Percentiles rank a stretch among this genome's conserved stretches.
Evolutionary conservation across 768 basidiomycete genomes (phyloP).

Genomic region (Pleurotus citrinopileatus): DNA sequence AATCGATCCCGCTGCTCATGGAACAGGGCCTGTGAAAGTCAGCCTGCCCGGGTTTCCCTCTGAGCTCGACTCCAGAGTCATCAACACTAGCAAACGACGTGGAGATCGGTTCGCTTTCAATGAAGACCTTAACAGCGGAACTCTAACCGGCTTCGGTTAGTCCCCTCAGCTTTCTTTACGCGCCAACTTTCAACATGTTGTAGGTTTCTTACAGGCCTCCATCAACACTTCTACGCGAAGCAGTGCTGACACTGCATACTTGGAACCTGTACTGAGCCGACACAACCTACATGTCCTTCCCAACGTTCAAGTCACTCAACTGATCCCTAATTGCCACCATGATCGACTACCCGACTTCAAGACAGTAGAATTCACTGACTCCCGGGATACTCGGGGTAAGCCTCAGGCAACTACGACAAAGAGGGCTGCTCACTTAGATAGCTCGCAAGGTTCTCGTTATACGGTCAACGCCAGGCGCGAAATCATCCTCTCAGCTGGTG

Average conservation of each 20-base stretch:
- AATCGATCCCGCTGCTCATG: conserved; percentile 24
- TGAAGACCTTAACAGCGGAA: conserved; percentile 40
- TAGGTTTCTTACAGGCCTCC: conserved; percentile 20
- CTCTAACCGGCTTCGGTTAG: conserved; percentile 36
- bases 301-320: conserved; percentile 14
- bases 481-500: conserved; percentile 27
- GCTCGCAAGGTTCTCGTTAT: neutral
- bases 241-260: conserved; percentile 23
- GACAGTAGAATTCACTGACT: conserved; percentile 22
- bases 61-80: conserved; percentile 18
- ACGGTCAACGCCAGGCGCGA: conserved; percentile 18
- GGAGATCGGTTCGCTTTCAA: conserved; percentile 36
- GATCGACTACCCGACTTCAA: conserved; percentile 10
- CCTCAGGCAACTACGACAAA: neutral
- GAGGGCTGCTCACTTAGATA: neutral
- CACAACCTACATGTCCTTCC: conserved; percentile 23
- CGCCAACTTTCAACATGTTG: conserved; percentile 17
- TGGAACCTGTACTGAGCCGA: conserved; percentile 19
- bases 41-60: conserved; percentile 19
- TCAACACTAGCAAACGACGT: conserved; percentile 23
- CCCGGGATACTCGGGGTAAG: neutral
- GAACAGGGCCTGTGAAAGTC: conserved; percentile 20
- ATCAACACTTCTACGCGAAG: conserved; percentile 16
- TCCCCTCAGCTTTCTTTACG: conserved; percentile 16
- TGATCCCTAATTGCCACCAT: neutral